Conservation (phyloP, 2,329 filamentous ascomycete species). For the Verticillium tricorpus region DNA sequence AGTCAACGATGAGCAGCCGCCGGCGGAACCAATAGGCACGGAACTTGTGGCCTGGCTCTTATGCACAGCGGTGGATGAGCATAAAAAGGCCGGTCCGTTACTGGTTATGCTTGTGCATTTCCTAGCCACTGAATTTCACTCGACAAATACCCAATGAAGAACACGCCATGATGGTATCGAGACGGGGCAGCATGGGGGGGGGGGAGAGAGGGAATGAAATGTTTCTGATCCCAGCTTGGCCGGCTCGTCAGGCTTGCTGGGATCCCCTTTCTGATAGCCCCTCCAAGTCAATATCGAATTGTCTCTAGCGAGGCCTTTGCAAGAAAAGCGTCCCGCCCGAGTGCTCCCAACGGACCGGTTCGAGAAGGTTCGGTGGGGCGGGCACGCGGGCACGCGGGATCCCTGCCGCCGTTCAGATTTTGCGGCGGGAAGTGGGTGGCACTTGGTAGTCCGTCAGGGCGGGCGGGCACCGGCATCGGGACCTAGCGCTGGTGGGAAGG, state of each 20-base stretch:
- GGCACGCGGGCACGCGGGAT: background rate
- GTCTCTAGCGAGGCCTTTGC: slow-evolving; percentile 27
- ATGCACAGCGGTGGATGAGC: slow-evolving; percentile 1
- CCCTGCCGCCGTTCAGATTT: background rate
- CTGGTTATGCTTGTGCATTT: background rate
- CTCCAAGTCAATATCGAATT: background rate
- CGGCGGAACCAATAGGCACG: background rate
- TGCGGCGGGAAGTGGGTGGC: background rate
- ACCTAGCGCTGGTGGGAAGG: background rate
- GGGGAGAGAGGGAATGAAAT: no score
- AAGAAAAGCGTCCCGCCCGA: slow-evolving; percentile 18
- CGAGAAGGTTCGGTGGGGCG: slow-evolving; percentile 42
- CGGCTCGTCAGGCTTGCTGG: background rate
- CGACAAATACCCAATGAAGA: background rate
- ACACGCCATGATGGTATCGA: background rate
- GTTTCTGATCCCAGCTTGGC: background rate
- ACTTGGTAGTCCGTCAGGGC: background rate
- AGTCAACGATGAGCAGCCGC: slow-evolving; percentile 5
- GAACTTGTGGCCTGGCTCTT: background rate
- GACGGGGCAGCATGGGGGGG: background rate
- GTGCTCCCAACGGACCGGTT: slow-evolving; percentile 21
- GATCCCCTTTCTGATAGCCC: background rate
- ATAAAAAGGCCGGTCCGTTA: background rate
- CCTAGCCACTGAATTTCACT: background rate
- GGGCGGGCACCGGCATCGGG: background rate